Base-by-base conservation (phyloP, 2,329 filamentous ascomycete species). In the Epichloe sibirici region DNA sequence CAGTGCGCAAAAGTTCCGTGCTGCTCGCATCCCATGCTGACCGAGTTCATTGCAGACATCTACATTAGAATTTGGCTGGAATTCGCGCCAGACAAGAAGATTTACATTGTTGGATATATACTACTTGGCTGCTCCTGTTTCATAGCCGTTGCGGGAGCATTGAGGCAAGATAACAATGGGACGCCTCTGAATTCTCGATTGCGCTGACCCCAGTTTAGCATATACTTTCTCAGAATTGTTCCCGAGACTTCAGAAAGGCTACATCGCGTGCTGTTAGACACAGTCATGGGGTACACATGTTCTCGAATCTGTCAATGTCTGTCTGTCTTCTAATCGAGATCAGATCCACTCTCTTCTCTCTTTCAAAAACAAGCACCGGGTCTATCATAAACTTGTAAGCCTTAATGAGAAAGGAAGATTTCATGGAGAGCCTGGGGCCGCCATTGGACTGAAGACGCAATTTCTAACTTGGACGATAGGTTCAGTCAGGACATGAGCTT, bases 401-500 rank as follows among this genome's bases (percentile, higher is more conserved):
- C 23, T 4, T 34, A 12, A 23, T 4, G 2, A 21, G 17, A 21
- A 21, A 21, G 17, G 17, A 21, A 21, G 17, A 21, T 21, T 21
- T 21, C 2, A 21, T 2, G 17, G 17, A 21, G 17, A 21, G 17
- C 17, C 17, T 21, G 17, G 17, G 17, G 17, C 17, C 17, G 17
- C 17, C 17, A 21, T 21, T 21, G 17, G 17, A 2, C 17, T 21
- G 17, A 21, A 21, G 17, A 21, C 17, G 17, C 40, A 17, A 9
- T 6, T 34, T 34, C 23, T 15, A 5, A n/a, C 31, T 3, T 9
- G 13, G 9, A 31, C 15, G 9, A 25, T 21, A 56, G 55, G 5
- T 55, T 56, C 42, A 55, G 53, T 38, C 55, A 56, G 21, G 55
- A 56, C 45, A 55, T 56, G 52, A 53, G 47, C n/a, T 46, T 55